These are phyloP conservation scores for Mycosphaerella sp. DNA, from an alignment of 2,329 filamentous ascomycete genomes.

Conservation along the genomic window DNA sequence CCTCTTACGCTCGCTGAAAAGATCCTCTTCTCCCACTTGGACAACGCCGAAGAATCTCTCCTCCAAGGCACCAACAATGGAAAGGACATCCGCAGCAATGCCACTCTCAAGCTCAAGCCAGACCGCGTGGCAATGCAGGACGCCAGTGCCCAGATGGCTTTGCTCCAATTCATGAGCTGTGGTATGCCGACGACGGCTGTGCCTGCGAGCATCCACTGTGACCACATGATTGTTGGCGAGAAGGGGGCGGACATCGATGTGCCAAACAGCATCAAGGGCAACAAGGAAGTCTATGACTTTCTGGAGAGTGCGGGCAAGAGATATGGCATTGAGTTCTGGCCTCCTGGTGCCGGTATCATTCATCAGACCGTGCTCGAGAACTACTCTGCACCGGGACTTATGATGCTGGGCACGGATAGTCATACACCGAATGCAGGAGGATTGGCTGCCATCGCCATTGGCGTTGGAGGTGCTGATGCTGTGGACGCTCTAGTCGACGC, in stretches of 20 bases:
- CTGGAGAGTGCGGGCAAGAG: conserved; percentile 84
- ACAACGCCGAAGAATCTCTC: conserved; percentile 82
- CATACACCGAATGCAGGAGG: conserved; percentile 98
- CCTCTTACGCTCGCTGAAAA: conserved; percentile 89
- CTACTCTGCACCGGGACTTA: conserved; percentile 90
- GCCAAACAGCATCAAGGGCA: conserved; percentile 75
- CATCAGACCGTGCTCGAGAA: conserved; percentile 98
- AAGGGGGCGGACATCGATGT: conserved; percentile 83
- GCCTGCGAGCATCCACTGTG: conserved; percentile 95
- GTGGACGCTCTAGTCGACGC: conserved; percentile 94
- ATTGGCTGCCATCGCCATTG: conserved; percentile 87
- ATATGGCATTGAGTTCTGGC: conserved; percentile 95
- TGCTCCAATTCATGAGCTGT: conserved; percentile 98
- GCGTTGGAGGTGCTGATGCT: conserved; percentile 93
- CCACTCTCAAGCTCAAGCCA: conserved; percentile 93
- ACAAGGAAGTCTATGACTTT: conserved; percentile 97
- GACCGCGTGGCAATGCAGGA: conserved; percentile 99
- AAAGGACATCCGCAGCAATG: conserved; percentile 72
- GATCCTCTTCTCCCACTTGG: conserved; percentile 93
- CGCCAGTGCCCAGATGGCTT: conserved; percentile 95
- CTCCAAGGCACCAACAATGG: conserved; percentile 78
- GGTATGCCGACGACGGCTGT: conserved; percentile 83
- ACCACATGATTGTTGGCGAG: conserved; percentile 97
- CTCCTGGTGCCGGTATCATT: conserved; percentile 87
- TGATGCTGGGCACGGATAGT: conserved; percentile 98